Evolutionary conservation across 2,329 filamentous ascomycete species (phyloP), one percentile per base, ranked within the genome.

Genomic region (Apiospora aurea): DNA sequence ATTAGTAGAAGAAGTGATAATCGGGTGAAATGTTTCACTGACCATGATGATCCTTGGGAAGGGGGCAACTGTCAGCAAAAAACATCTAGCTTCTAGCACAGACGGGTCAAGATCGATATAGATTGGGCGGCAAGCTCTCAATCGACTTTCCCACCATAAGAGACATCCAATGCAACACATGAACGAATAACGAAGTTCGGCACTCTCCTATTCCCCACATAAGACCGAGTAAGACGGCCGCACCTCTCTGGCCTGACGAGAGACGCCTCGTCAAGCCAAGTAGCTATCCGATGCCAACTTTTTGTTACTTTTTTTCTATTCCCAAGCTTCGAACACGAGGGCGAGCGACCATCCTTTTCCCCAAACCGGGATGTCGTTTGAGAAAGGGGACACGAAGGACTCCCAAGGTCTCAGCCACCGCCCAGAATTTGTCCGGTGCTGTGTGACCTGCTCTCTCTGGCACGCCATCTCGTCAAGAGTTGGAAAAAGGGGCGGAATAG

Each of bases 341-440:
- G 44, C 18, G 57, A 41, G 7, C 16, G 21, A n/a, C 34, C 24
- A n/a, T 16, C 34, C 3, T 41, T 41, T 21, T 16, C 53, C 24
- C 29, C 4, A 41, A 41, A 41, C 29, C 21, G 1, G 34, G 34
- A 41, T 14, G 18, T 41, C 18, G 10, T 18, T 41, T n/a, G 57
- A n/a, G 18, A n/a, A 51, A 41, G 57, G n/a, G 57, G 10, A 64
- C 34, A 18, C 18, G 8, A n/a, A n/a, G 57, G 57, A 8, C 34
- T 64, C 34, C 29, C 18, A n/a, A 64, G 34, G 57, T 64, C 21
- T 64, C 57, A 64, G 57, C 57, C 53, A 41, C 57, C 29, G 38
- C 57, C 18, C 57, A 18, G 57, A 64, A 18, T 64, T 64, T 64
- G 57, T 64, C 34, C 57, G 57, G 29, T 41, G 34, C 57, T 64